These are phyloP conservation scores for Hypericum perforatum DNA, from an alignment of 345 rosid genomes.

Conservation along the genomic window DNA sequence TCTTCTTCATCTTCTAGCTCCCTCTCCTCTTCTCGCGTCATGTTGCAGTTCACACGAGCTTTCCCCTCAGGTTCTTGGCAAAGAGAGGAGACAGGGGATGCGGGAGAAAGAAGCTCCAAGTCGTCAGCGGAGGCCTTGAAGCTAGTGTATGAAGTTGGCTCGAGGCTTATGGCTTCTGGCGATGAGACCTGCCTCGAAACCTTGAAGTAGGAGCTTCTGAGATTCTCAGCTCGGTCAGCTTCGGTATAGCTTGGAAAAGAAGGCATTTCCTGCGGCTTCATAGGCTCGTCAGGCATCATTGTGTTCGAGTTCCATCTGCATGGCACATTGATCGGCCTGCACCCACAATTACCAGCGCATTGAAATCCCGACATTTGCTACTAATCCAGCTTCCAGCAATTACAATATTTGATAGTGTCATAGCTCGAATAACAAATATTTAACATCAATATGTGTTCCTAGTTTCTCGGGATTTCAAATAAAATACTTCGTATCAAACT, in stretches of 20 bases:
- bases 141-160: conserved; percentile 44
- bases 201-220: conserved; percentile 25
- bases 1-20: no score
- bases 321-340: conserved; percentile 73
- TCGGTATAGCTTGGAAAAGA: conserved; percentile 35
- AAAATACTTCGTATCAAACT: no score
- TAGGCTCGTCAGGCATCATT: conserved; percentile 22
- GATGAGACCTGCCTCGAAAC: conserved; percentile 41
- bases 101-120: conserved; percentile 54
- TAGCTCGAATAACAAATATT: no score
- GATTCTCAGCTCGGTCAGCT: conserved; percentile 18
- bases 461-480: no score
- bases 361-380: no score
- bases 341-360: neutral
- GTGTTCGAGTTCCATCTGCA: conserved; percentile 52
- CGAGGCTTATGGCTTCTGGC: conserved; percentile 57
- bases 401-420: no score
- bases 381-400: no score
- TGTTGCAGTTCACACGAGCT: no score
- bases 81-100: conserved; percentile 66
- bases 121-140: conserved; percentile 38
- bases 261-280: conserved; percentile 26
- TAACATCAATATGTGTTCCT: no score
- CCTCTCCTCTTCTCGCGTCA: no score
- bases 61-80: conserved; percentile 34